These are phyloP conservation scores for Aureobasidium sp. DNA, from an alignment of 2,329 filamentous ascomycete genomes.

Conservation along the genomic window DNA sequence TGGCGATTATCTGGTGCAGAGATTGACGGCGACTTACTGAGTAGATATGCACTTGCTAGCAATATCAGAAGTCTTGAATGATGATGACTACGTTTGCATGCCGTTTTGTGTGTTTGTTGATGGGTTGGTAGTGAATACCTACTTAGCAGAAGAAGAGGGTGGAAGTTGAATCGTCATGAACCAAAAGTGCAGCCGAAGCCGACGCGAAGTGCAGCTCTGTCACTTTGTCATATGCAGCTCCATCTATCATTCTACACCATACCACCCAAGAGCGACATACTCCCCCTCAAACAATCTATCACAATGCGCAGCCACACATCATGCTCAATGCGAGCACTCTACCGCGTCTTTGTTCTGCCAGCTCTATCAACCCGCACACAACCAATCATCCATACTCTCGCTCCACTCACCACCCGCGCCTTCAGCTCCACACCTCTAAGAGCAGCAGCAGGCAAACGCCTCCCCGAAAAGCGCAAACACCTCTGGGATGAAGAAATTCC, in stretches of 20 bases:
- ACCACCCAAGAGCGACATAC: too few species aligned
- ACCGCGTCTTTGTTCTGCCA: constrained; percentile 50
- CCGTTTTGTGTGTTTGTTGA: too few species aligned
- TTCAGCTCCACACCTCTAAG: constrained; percentile 27
- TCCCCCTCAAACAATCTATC: not conserved
- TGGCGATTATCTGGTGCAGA: constrained; percentile 82
- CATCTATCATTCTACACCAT: too few species aligned
- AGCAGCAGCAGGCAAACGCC: constrained; percentile 37
- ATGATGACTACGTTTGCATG: not conserved
- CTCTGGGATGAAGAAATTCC: constrained; percentile 56
- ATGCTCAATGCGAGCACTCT: constrained; percentile 40
- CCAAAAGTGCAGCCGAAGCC: not conserved
- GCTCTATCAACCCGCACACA: constrained; percentile 18
- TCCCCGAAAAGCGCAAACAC: constrained; percentile 42
- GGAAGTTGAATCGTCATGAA: too few species aligned
- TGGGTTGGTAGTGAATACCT: too few species aligned
- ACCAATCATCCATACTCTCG: constrained; percentile 13
- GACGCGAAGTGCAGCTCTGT: not conserved
- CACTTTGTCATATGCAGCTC: not conserved
- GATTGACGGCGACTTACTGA: constrained; percentile 74
- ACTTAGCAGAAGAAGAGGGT: too few species aligned
- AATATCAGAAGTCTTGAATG: too few species aligned
- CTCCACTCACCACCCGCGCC: not conserved
- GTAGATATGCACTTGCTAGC: too few species aligned
- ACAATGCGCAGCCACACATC: constrained; percentile 6